Evolutionary conservation across 2,329 filamentous ascomycete genomes (phyloP).

Genomic region (Cercospora zeina): DNA sequence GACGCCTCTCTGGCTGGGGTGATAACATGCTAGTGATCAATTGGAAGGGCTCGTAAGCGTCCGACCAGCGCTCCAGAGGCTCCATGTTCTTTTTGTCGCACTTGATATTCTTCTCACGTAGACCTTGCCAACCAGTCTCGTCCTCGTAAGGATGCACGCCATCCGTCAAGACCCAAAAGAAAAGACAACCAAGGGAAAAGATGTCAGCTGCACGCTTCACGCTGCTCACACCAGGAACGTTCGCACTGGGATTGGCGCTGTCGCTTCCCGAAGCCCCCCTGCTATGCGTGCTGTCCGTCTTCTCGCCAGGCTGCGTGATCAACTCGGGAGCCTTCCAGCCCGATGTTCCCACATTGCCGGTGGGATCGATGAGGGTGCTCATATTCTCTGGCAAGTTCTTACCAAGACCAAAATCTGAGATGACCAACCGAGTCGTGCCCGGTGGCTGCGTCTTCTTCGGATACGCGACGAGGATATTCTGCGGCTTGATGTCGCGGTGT

Average conservation of each 20-base stretch:
- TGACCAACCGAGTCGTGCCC: constrained; percentile 73
- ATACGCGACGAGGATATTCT: constrained; percentile 85
- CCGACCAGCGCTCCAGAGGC: constrained; percentile 60
- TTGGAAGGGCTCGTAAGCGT: constrained; percentile 82
- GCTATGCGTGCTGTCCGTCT: constrained; percentile 45
- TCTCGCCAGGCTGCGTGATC: constrained; percentile 60
- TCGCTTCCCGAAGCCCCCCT: constrained; percentile 55
- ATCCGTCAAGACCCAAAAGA: constrained; percentile 95
- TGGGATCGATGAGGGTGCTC: constrained; percentile 91
- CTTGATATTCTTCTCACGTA: constrained; percentile 90
- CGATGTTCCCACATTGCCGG: constrained; percentile 88
- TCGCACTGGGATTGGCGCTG: constrained; percentile 47
- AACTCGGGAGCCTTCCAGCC: constrained; percentile 97
- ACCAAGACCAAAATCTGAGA: constrained; percentile 96
- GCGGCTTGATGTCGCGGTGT: constrained; percentile 93
- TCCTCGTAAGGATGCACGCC: constrained; percentile 92
- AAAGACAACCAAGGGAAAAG: constrained; percentile 95
- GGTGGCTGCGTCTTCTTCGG: constrained; percentile 67
- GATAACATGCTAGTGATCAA: constrained; percentile 80
- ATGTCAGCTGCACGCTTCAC: constrained; percentile 97
- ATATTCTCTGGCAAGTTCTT: constrained; percentile 95
- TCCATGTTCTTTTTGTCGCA: constrained; percentile 73
- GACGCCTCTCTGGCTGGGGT: constrained; percentile 64
- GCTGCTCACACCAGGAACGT: constrained; percentile 58
- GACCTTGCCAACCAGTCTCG: constrained; percentile 83